Conservation (phyloP, 176 grass and related monocot species). For the Phyllostachys edulis region DNA sequence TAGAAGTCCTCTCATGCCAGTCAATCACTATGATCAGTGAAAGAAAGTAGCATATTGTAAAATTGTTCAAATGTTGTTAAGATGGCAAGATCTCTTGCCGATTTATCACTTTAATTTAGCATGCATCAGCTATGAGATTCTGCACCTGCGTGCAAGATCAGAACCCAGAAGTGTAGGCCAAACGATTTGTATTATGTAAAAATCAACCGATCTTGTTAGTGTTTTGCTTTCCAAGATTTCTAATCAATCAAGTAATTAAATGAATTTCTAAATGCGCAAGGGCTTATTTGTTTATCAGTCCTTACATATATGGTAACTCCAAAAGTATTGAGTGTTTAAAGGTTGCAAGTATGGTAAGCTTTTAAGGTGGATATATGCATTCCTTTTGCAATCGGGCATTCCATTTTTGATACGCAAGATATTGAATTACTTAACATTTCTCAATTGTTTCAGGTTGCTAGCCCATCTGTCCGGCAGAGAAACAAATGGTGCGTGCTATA, state of each 20-base stretch:
- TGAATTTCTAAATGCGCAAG: background rate
- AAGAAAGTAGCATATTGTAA: background rate
- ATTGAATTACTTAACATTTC: background rate
- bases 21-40: conserved; percentile 49
- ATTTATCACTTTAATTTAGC: background rate
- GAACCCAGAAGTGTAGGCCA: background rate
- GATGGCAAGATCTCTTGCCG: conserved; percentile 46
- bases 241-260: background rate
- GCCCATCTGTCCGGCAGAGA: background rate
- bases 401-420: background rate
- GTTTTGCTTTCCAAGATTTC: background rate
- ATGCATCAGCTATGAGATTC: background rate
- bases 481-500: background rate
- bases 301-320: background rate
- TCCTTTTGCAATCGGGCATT: background rate
- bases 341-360: background rate
- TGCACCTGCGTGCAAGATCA: conserved; percentile 3
- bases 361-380: background rate
- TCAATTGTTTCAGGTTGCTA: background rate
- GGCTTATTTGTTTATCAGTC: background rate
- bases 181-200: background rate
- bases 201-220: background rate
- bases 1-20: conserved; percentile 69
- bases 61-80: conserved; percentile 17
- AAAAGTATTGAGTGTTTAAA: background rate